Conservation (phyloP, 331 rosid genomes). For the Pyrus hybrid region DNA sequence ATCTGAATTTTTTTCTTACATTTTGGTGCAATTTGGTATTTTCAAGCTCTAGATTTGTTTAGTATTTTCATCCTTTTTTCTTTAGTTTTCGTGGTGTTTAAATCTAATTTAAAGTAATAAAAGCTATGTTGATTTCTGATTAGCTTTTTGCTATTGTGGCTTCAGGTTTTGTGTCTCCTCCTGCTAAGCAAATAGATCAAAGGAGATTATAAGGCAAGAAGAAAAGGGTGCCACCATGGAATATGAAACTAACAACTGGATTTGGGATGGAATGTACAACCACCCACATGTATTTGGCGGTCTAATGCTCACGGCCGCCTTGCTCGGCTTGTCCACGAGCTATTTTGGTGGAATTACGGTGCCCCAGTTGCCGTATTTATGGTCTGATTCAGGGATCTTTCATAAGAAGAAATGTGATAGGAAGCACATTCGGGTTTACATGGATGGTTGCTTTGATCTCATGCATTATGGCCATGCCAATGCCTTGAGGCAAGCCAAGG, state of each 20-base stretch:
- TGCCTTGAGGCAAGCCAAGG: constrained; percentile 98
- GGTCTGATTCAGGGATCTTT: constrained; percentile 69
- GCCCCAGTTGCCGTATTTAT: constrained; percentile 53
- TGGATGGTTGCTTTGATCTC: constrained; percentile 99
- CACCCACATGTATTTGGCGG: constrained; percentile 87
- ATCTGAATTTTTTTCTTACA: neutral
- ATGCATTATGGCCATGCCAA: constrained; percentile 99
- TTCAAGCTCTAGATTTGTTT: neutral
- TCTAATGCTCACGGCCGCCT: constrained; percentile 93
- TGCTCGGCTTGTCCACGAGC: constrained; percentile 84
- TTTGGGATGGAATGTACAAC: constrained; percentile 83
- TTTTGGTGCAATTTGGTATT: neutral
- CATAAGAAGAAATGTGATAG: constrained; percentile 58
- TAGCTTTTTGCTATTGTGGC: constrained; percentile 5
- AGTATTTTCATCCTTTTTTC: neutral
- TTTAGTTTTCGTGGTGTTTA: neutral
- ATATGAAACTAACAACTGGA: constrained; percentile 72
- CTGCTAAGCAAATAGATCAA: constrained; percentile 8
- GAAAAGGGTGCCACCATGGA: constrained; percentile 41
- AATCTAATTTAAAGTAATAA: neutral
- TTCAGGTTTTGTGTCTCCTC: constrained; percentile 83
- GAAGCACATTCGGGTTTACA: constrained; percentile 83
- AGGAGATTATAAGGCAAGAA: neutral
- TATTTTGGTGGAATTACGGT: constrained; percentile 80
- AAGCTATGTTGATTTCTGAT: constrained; percentile 2